phyloP scores from a whole-genome alignment of 2,329 filamentous ascomycete species.

The Botrytis galanthina region DNA sequence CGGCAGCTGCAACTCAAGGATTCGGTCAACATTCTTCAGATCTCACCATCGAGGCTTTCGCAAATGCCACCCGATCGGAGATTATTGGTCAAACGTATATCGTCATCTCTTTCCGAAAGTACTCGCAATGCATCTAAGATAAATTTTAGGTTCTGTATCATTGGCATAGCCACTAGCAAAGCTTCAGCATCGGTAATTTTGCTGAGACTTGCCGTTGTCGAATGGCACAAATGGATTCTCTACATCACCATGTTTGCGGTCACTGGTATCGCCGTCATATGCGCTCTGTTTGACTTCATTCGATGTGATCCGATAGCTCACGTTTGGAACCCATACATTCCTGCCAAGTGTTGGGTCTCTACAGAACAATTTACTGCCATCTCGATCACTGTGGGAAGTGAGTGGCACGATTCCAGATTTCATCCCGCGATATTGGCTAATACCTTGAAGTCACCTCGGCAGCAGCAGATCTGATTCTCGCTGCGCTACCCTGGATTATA shows the following conservation, averaged over 20 bases:
- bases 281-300: constrained; percentile 25
- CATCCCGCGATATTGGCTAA: background rate
- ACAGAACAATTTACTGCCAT: constrained; percentile 18
- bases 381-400: background rate
- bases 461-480: constrained; percentile 40
- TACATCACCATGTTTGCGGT: constrained; percentile 21
- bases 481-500: constrained; percentile 42
- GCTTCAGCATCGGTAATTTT: constrained; percentile 24
- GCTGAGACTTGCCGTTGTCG: constrained; percentile 22
- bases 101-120: background rate
- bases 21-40: constrained; percentile 21
- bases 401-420: background rate
- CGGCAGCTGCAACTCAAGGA: constrained; percentile 19
- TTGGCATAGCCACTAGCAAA: constrained; percentile 25
- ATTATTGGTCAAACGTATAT: constrained; percentile 27
- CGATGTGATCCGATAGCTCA: constrained; percentile 24
- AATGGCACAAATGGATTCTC: constrained; percentile 23
- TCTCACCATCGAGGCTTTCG: constrained; percentile 15
- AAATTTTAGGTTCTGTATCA: constrained; percentile 21
- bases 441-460: background rate
- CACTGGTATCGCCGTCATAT: constrained; percentile 10
- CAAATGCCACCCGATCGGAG: constrained; percentile 20
- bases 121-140: background rate
- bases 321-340: constrained; percentile 23
- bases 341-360: constrained; percentile 22